These are phyloP conservation scores for Phylloporus sp. DNA, from an alignment of 768 basidiomycete species.

Conservation along the genomic window DNA sequence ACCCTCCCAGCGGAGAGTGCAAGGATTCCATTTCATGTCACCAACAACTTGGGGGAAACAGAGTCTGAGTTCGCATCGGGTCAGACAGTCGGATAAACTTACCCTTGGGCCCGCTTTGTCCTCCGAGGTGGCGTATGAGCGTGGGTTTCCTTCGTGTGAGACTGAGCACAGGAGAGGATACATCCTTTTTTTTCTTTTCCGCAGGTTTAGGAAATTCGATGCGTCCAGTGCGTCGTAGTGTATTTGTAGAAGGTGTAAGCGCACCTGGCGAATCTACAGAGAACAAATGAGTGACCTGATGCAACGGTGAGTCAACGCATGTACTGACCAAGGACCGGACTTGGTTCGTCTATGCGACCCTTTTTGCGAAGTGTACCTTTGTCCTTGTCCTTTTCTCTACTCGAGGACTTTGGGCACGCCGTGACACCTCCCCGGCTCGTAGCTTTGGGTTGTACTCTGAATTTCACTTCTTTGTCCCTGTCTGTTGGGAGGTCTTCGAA, in stretches of 20 bases:
- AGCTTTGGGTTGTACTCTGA: slow-evolving; percentile 69
- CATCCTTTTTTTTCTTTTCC: slow-evolving; percentile 52
- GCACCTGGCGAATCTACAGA: slow-evolving; percentile 23
- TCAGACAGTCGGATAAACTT: slow-evolving; percentile 16
- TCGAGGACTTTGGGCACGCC: slow-evolving; percentile 38
- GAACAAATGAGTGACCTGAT: slow-evolving; percentile 1
- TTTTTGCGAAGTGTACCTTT: slow-evolving; percentile 59
- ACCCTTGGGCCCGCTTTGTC: slow-evolving; percentile 69
- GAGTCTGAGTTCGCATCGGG: slow-evolving; percentile 12
- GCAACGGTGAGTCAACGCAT: neutral
- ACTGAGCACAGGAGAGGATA: slow-evolving; percentile 39
- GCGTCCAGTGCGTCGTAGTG: slow-evolving; percentile 51
- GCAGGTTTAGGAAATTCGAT: slow-evolving; percentile 49
- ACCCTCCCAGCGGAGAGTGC: slow-evolving; percentile 89
- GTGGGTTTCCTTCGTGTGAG: slow-evolving; percentile 73
- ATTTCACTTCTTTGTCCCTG: slow-evolving; percentile 73
- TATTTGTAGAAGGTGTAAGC: slow-evolving; percentile 44
- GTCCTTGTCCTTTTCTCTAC: slow-evolving; percentile 37
- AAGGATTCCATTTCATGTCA: slow-evolving; percentile 97
- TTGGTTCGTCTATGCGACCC: slow-evolving; percentile 43
- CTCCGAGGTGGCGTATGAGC: slow-evolving; percentile 79
- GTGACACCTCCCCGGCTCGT: slow-evolving; percentile 53
- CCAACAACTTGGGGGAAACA: slow-evolving; percentile 68
- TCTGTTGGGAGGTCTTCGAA: slow-evolving; percentile 87
- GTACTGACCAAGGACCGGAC: slow-evolving; percentile 36